Evolutionary conservation across 306 rosid genomes (phyloP).

Genomic region (Acacia crassicarpa): DNA sequence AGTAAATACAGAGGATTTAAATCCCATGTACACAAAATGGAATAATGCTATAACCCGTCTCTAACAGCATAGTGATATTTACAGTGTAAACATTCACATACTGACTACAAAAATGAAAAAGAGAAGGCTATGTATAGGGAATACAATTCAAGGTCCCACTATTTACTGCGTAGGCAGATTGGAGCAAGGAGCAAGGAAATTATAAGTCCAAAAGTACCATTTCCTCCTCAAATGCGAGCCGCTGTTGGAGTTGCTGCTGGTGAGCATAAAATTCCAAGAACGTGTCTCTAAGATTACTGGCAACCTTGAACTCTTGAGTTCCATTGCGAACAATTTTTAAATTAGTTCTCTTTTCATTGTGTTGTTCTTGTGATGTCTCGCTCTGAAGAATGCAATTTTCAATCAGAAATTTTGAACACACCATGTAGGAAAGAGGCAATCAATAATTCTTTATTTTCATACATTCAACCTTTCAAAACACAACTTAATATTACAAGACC

Average conservation of each 20-base stretch:
- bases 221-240: slow-evolving; percentile 50
- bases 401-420: neutral
- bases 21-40: neutral
- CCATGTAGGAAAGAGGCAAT: slow-evolving; percentile 1
- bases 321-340: slow-evolving; percentile 53
- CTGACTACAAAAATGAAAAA: neutral
- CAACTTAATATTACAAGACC: neutral
- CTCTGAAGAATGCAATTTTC: slow-evolving; percentile 40
- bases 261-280: slow-evolving; percentile 51
- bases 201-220: slow-evolving; percentile 24
- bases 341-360: slow-evolving; percentile 9
- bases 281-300: slow-evolving; percentile 42
- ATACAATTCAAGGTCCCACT: neutral
- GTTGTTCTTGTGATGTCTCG: slow-evolving; percentile 16
- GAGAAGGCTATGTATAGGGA: neutral
- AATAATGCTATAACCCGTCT: neutral
- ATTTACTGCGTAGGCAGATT: neutral
- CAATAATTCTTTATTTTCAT: neutral
- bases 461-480: neutral
- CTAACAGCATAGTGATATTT: neutral
- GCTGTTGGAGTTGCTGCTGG: slow-evolving; percentile 43
- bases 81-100: neutral
- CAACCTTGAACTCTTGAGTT: slow-evolving; percentile 47
- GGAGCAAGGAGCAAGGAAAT: neutral
- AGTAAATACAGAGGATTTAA: neutral